Percentiles rank a stretch among this genome's conserved stretches.
phyloP scores from a whole-genome alignment of 257 asterid species.

The Przewalskia tangutica region DNA sequence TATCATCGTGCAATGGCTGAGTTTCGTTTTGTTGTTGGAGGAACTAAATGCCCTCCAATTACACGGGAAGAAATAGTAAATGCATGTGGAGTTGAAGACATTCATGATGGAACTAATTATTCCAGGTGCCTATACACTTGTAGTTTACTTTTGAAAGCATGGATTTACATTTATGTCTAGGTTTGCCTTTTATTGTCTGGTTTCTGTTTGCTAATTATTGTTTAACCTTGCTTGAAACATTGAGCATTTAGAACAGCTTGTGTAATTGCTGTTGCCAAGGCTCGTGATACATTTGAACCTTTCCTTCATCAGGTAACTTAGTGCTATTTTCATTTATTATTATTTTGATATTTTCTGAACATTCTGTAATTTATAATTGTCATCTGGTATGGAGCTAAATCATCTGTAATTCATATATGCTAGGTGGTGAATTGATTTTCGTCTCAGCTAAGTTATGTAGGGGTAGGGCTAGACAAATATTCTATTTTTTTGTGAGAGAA shows the following conservation, averaged over 20 bases:
- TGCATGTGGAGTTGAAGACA: slow-evolving; percentile 99
- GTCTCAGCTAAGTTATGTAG: neutral
- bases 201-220: slow-evolving; percentile 3
- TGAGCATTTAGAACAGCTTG: slow-evolving; percentile 75
- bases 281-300: slow-evolving; percentile 97
- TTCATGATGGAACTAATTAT: slow-evolving; percentile 96
- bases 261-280: slow-evolving; percentile 96
- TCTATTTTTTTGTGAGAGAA: neutral
- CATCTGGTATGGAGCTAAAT: neutral
- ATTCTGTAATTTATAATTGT: neutral
- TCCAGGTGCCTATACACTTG: slow-evolving; percentile 48
- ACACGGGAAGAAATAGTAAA: slow-evolving; percentile 96
- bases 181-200: neutral
- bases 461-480: neutral
- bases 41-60: slow-evolving; percentile 89
- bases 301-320: slow-evolving; percentile 83
- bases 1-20: slow-evolving; percentile 99
- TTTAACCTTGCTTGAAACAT: slow-evolving; percentile 5
- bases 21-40: slow-evolving; percentile 95
- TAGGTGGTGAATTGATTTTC: neutral
- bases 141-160: neutral
- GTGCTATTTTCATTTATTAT: neutral
- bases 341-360: slow-evolving; percentile 5
- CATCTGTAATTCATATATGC: neutral
- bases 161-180: neutral